Percentiles rank a stretch among this genome's conserved stretches.
Conservation (phyloP, 495 filamentous ascomycete species). For the Wilcoxina mikolae region DNA sequence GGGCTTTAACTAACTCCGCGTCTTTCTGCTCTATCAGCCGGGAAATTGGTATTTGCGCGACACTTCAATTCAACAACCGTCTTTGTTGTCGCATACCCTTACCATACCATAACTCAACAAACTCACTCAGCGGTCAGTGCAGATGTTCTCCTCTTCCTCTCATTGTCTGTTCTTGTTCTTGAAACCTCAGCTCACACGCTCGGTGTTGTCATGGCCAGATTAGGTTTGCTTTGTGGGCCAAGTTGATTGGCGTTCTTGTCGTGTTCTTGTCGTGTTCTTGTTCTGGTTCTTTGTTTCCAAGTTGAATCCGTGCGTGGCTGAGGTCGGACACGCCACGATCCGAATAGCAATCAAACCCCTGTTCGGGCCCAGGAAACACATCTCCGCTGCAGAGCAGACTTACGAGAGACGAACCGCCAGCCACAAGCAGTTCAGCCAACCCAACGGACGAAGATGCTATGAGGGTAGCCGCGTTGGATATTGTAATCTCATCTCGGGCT, state of each 20-base stretch:
- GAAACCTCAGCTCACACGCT: neutral
- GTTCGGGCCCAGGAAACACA: neutral
- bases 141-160: neutral
- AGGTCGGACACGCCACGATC: constrained; percentile 5
- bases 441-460: neutral
- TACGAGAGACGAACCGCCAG: neutral
- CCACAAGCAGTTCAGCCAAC: too few species aligned
- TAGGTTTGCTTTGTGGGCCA: neutral
- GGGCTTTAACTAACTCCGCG: neutral
- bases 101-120: neutral
- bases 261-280: neutral
- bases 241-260: neutral
- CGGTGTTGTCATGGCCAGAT: neutral
- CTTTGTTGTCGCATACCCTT: too few species aligned
- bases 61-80: too few species aligned
- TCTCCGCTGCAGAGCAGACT: neutral
- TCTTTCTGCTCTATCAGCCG: neutral
- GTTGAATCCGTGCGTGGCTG: constrained; percentile 3
- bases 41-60: too few species aligned
- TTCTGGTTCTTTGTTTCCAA: neutral
- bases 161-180: neutral
- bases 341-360: constrained; percentile 7
- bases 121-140: neutral
- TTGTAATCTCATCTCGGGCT: neutral
- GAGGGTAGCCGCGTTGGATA: neutral